Evolutionary conservation across 2,329 filamentous ascomycete genomes (phyloP), one percentile per base, ranked within the genome.

Genomic region (Penicillium nordicum): DNA sequence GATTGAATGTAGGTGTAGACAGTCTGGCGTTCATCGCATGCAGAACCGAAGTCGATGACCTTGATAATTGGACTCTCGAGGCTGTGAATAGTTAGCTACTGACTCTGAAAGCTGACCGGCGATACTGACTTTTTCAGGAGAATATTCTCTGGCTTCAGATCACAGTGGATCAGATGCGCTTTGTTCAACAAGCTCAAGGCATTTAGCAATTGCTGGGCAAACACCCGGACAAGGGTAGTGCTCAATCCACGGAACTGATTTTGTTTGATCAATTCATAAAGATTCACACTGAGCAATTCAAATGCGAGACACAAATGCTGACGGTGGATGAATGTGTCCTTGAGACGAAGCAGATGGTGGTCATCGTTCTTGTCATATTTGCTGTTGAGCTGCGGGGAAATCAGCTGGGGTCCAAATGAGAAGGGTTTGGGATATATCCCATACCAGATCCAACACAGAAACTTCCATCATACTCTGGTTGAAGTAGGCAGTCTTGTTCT

Each of bases 381-480:
- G 63, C 92, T 96, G 74, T 99, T 99, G 69, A 99, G 84, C 90
- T 94, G 67, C 44, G 46, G 54, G n/a, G 23, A 48, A 48, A 47
- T 74, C 47, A 75, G 63, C 32, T 55, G 25, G 36, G 1, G 34
- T 41, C 51, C 37, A 55, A 48, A 36, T 23, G 23, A 25, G 4
- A 14, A 16, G 52, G 12, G 21, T 30, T 52, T 36, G n/a, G 30
- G 23, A 51, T 66, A 84, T 56, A 23, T 16, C 7, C 42, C 25
- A 54, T 81, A 95, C 91, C 81, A 99, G 73, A 75, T 99, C 94
- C 56, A 99, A 81, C 25, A 99, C 94, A 1, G 94, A 99, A 32
- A 99, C 94, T 73, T 99, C 94, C 94, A 99, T 99, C 94, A 99
- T 99, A 75, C 94, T 97, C 76, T 99, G 94, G 72, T 99, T 99